phyloP scores from a whole-genome alignment of 108 stramenopile species.

The Skeletonema costatum region DNA sequence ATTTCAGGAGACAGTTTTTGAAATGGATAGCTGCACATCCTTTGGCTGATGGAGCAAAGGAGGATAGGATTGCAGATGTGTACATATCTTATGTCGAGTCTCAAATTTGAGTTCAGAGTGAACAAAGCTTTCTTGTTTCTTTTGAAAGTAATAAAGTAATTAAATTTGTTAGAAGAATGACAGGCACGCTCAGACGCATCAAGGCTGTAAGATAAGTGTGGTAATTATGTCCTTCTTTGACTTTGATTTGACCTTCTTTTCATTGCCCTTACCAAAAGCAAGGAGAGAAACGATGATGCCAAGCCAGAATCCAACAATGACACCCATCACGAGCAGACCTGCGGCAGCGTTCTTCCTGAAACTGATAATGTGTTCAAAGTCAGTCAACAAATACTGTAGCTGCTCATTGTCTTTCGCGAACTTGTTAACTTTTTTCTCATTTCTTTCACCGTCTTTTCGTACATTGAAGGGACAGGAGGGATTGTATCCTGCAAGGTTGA shows the following conservation, averaged over 20 bases:
- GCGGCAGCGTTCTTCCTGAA: constrained; percentile 60
- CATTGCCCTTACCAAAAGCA: neutral
- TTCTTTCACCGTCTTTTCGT: constrained; percentile 40
- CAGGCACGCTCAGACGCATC: no score
- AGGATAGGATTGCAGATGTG: constrained; percentile 53
- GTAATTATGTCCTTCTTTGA: constrained; percentile 29
- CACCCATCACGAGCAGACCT: constrained; percentile 47
- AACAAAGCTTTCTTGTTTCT: no score
- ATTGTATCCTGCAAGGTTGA: constrained; percentile 20
- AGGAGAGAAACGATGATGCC: constrained; percentile 18
- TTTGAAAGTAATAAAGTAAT: neutral
- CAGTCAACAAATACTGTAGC: constrained; percentile 43
- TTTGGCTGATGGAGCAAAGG: constrained; percentile 47
- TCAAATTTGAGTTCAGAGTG: constrained; percentile 29
- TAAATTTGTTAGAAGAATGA: neutral
- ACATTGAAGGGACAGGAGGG: constrained; percentile 34
- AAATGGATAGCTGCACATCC: constrained; percentile 68
- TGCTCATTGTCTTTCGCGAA: constrained; percentile 31
- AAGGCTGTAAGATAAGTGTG: no score
- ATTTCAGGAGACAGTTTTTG: constrained; percentile 60
- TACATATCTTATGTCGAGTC: constrained; percentile 63
- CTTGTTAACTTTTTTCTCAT: constrained; percentile 28
- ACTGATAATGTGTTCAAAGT: constrained; percentile 57
- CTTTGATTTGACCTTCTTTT: constrained; percentile 21
- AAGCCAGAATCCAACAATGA: constrained; percentile 39